A percentile compares a stretch with the other conserved stretches of the same genome.
Evolutionary conservation across 495 filamentous ascomycete genomes (phyloP).

Genomic region (Trichocladium uniseriatum): DNA sequence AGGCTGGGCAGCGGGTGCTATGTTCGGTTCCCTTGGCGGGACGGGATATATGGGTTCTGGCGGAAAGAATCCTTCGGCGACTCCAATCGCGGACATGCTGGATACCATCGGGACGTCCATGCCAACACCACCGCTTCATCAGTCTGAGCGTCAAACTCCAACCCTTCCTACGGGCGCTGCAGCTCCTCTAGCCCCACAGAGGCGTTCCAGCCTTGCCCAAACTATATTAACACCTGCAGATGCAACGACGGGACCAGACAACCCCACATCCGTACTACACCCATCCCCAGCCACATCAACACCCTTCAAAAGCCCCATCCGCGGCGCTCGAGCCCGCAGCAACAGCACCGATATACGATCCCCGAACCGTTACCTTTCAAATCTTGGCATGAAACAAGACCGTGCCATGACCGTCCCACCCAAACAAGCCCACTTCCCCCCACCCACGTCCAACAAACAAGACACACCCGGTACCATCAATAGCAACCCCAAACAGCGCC

Average conservation of each 20-base stretch:
- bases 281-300: slow-evolving; percentile 17
- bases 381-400: slow-evolving; percentile 10
- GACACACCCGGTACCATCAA: slow-evolving; percentile 6
- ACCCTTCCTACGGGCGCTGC: slow-evolving; percentile 34
- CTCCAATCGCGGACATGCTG: slow-evolving; percentile 29
- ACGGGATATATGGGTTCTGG: slow-evolving; percentile 26
- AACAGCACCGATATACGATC: slow-evolving; percentile 30
- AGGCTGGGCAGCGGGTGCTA: slow-evolving; percentile 36
- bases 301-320: slow-evolving; percentile 20
- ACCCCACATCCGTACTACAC: slow-evolving; percentile 11
- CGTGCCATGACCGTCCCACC: slow-evolving; percentile 27
- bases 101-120: slow-evolving; percentile 31
- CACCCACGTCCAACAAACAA: background rate
- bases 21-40: slow-evolving; percentile 33
- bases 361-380: slow-evolving; percentile 2
- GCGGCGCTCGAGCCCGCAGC: slow-evolving; percentile 24
- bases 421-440: background rate
- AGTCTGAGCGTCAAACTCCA: slow-evolving; percentile 16
- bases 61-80: slow-evolving; percentile 4
- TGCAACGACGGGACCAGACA: slow-evolving; percentile 4
- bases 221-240: slow-evolving; percentile 19
- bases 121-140: slow-evolving; percentile 16
- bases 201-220: slow-evolving; percentile 29
- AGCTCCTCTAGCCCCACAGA: no score
- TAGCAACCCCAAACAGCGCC: slow-evolving; percentile 27